Conservation (phyloP, 192 early-diverging fungal species). For the Entrophospora sp. region DNA sequence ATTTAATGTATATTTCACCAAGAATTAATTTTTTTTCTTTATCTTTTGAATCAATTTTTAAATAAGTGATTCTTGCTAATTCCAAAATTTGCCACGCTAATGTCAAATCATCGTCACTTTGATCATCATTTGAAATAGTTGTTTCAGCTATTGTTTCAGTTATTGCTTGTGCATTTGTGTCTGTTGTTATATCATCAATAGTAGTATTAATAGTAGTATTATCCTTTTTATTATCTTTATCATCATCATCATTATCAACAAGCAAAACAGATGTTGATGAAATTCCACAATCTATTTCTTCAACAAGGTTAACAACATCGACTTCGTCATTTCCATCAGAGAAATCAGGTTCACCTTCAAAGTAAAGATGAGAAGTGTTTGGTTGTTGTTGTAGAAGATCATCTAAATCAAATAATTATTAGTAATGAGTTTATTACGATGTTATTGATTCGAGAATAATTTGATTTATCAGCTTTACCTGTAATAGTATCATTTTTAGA, state of each 20-base stretch:
- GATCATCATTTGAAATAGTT: conserved; percentile 38
- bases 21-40: conserved; percentile 42
- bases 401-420: too few species aligned
- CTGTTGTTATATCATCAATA: conserved; percentile 36
- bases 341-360: conserved; percentile 36
- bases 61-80: conserved; percentile 69
- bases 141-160: too few species aligned
- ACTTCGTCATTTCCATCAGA: too few species aligned
- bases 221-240: too few species aligned
- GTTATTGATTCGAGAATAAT: neutral
- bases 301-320: too few species aligned
- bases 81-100: conserved; percentile 84
- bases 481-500: neutral
- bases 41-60: conserved; percentile 40
- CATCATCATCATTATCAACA: too few species aligned
- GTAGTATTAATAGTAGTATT: too few species aligned
- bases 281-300: too few species aligned
- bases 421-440: conserved; percentile 22
- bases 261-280: too few species aligned
- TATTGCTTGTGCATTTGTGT: conserved; percentile 21
- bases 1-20: conserved; percentile 58
- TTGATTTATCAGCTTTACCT: too few species aligned
- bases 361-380: too few species aligned
- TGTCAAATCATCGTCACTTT: conserved; percentile 55
- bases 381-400: too few species aligned